Evolutionary conservation across 768 basidiomycete genomes (phyloP), one percentile per base, ranked within the genome.

Genomic region (Leucocoprinus birnbaumii): DNA sequence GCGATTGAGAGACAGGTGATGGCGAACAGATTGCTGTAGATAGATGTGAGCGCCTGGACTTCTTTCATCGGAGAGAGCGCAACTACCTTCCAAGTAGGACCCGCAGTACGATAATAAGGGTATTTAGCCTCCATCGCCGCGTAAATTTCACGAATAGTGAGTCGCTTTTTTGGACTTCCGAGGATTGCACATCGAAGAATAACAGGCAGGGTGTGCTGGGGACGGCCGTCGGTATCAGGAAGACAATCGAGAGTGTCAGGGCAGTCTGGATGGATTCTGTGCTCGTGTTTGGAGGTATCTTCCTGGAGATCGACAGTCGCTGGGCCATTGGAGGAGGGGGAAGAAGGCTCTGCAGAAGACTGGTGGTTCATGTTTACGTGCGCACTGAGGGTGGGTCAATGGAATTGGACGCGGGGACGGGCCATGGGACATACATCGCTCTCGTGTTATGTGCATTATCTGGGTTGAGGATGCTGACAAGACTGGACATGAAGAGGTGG

Each of bases 41-140:
- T 58, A 18, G 55, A 18, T 41, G 26, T 26, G 11, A 3, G 25
- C 24, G 18, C 21, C 14, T 34, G 47, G n/a, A 31, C 10, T 31
- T 19, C 25, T 31, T 14, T 31, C 14, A 11, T 16, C 9, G n/a
- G 25, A 18, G 27, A 34, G 21, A 34, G 59, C 55, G 57, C n/a
- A 21, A 35, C 14, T 64, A 89, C 90, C 82, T 92, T 92, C 90
- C 90, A 92, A 11, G 89, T 90, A 25, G 85, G 80, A 31, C 90
- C 90, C 37, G 90, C 87, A 14, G 83, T 85, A 67, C 79, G 84
- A 69, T 90, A 92, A 63, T 89, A 92, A 9, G 82, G 79, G 63
- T 91, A 92, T 69, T 92, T 92, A 27, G 79, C 78, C 72, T 92
- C 90, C 87, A 92, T 92, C 16, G 87, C 85, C 9, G 86, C 87